Base-by-base conservation (phyloP, 1,139 yeast species). In the Taphrina sp. region DNA sequence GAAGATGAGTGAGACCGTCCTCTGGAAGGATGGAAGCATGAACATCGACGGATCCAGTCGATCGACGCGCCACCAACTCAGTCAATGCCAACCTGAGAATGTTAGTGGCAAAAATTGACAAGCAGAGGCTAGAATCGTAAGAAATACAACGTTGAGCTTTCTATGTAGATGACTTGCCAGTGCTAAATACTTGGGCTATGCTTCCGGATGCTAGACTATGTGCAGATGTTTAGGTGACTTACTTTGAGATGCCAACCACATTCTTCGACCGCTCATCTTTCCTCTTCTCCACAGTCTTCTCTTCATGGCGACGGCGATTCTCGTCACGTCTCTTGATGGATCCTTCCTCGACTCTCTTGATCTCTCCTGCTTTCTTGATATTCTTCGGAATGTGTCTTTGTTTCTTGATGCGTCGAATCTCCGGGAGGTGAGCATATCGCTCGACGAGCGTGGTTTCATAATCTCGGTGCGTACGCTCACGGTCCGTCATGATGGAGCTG, bases 401-500 rank as follows among this genome's bases (percentile, higher is more conserved):
- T 70, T 92, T 81, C 23, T 89, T 74, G 61, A 92, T 94, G 66
- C 97, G 80, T 66, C 80, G 81, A 66, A 92, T 85, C 70, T 92
- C 98, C 0, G 98, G 98, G 97, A 92, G 89, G 72, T 85, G 85
- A 74, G 87, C 86, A 76, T 81, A 92, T 67, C 95, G 79, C 65
- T 92, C 95, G 71, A 89, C 90, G 69, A 92, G 79, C 41, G 95
- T 94, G 56, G 80, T 85, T 67, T 89, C 95, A 70, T 92, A 92
- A 70, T 92, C 96, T 63, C 89, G 74, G 71, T 88, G 87, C 63
- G 84, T 74, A 66, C 94, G 80, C 70, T 88, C 87, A 65, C 86
- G 79, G 16, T 94, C 75, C 3, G 94, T 82, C 71, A 85, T 86
- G 61, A 89, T 83, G 58, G 81, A 82, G 1, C 95, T 77, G 64